Base-by-base conservation (phyloP, 2,329 filamentous ascomycete species). In the Trichophaea hybrida region DNA sequence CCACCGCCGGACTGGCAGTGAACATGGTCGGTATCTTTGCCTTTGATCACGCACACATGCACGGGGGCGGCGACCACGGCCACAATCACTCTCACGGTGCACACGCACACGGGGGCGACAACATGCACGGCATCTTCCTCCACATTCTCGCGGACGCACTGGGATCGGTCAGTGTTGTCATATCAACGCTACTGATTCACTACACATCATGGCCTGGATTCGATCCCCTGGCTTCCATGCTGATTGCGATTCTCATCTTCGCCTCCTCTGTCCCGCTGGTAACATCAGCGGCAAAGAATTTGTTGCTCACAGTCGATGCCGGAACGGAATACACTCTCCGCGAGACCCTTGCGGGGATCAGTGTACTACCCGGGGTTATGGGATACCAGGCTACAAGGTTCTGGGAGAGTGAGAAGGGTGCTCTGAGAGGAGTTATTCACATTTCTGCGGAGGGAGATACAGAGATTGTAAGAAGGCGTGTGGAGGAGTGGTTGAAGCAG, bases 91-190 rank as follows among this genome's bases (percentile, higher is more conserved):
- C 64, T 31, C 71, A 76, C 64, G 66, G 63, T 6, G 64, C 31
- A 8, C 40, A 33, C 33, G 55, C 10, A 1, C 17, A 50, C 31
- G 55, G 55, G 1, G 95, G 95, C 71, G 93, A 98, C 69, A 98
- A 98, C 70, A 96, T 98, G 90, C 81, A 93, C 68, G 93, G 93
- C 10, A 97, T 98, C 66, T 98, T 94, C 72, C 76, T 98, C 17
- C 93, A 98, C 69, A 87, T 98, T 55, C 78, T 97, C 33, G 93
- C 93, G 5, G 93, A 98, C 71, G 94, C 93, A 0, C 82, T 97
- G 34, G 93, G 93, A 32, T 96, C 90, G 58, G 86, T 90, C 1
- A 93, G 93, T 0, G 93, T 98, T 52, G 95, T 98, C 63, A 81
- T 89, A 37, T 96, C 89, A 6, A 98, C 93, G 0, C 75, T 88